Evolutionary conservation across 2,329 filamentous ascomycete species (phyloP), one percentile per base, ranked within the genome.

Genomic region (Emergomyces africanus): DNA sequence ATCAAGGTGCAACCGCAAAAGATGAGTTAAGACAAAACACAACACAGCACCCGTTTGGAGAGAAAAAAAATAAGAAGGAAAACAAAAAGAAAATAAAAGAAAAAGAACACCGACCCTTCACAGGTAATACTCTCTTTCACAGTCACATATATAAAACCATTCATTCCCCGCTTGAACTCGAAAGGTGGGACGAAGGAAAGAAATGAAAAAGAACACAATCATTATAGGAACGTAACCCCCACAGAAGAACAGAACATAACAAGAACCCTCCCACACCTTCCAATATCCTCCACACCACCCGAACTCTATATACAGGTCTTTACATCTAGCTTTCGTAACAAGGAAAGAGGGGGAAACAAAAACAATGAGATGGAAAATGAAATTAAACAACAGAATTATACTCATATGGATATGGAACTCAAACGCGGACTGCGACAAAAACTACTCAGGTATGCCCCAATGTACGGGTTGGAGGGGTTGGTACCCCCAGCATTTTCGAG

Each of bases 321-420:
- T 46, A 46, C 25, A 42, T 42, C 9, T 30, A 8, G 39, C n/a
- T 23, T 46, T 46, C 42, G 20, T 14, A 49, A 48, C 10, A 44
- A 35, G 30, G 23, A 41, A 41, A 37, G 4, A 28, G 30, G 30
- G 3, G n/a, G n/a, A n/a, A n/a, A n/a, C 18, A 20, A 6, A 41
- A 50, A 39, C 12, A 20, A 41, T 10, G 44, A 51, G 39, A 30
- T 14, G 5, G n/a, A n/a, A 30, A 49, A 49, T 28, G 28, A 58
- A 58, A 51, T 14, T 46, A 23, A 39, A 39, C 33, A n/a, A n/a
- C 94, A 97, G 73, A 92, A 85, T 70, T 99, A 97, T 70, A 90
- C 90, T 0, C 94, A 99, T 72, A 97, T 99, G 91, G 92, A 97
- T 73, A 95, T 96, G 85, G 86, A 95, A 72, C 78, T 99, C 39